These are phyloP conservation scores for Canariomyces notabilis DNA, from an alignment of 2,329 filamentous ascomycete species.

Conservation along the genomic window DNA sequence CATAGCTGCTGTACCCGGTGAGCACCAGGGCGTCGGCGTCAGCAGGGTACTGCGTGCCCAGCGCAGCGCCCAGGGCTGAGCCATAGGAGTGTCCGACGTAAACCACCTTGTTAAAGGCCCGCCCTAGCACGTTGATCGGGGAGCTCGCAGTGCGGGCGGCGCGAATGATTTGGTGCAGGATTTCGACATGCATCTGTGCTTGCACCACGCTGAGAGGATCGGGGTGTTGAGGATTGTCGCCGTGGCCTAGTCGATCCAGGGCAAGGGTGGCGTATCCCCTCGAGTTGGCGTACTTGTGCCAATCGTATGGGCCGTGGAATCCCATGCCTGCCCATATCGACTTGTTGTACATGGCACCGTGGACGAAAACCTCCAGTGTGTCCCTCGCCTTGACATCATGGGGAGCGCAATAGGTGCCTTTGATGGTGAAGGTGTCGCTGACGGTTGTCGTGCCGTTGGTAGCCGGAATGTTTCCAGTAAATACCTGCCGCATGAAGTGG, in stretches of 20 bases:
- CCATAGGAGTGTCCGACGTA: conserved; percentile 19
- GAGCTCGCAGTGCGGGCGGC: not conserved
- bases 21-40: conserved; percentile 14
- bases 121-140: not conserved
- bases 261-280: conserved; percentile 18
- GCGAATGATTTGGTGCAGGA: conserved; percentile 14
- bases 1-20: conserved; percentile 12
- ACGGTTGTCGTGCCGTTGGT: conserved; percentile 10
- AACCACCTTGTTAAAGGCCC: conserved; percentile 10
- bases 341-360: conserved; percentile 20
- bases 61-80: conserved; percentile 9
- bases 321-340: conserved; percentile 16
- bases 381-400: not conserved
- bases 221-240: conserved; percentile 6
- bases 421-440: conserved; percentile 14
- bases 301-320: conserved; percentile 13
- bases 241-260: conserved; percentile 19
- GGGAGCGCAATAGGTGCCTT: conserved; percentile 15
- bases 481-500: conserved; percentile 2
- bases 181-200: conserved; percentile 13
- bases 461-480: conserved; percentile 3
- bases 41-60: conserved; percentile 5
- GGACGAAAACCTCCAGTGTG: conserved; percentile 16
- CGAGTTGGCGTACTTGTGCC: conserved; percentile 11
- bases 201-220: conserved; percentile 16